Evolutionary conservation across 169 alveolate species (phyloP).

Genomic region (Cyclospora cayetanensis): DNA sequence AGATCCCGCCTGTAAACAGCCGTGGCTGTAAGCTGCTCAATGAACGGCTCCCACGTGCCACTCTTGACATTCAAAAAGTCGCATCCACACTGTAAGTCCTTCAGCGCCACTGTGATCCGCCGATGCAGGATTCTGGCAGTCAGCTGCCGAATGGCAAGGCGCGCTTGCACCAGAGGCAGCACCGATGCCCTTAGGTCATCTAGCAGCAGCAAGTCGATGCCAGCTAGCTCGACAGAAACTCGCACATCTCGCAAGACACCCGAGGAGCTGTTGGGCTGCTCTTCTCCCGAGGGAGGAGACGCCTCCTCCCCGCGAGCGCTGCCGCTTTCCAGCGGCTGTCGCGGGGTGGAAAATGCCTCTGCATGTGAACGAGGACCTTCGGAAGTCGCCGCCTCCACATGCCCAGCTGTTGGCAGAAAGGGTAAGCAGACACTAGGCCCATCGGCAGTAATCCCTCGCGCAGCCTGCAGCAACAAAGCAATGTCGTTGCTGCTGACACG

Average conservation of each 20-base stretch:
- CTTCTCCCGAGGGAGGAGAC: no score
- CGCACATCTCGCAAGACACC: conserved; percentile 35
- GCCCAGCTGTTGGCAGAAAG: no score
- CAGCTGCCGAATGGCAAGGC: conserved; percentile 71
- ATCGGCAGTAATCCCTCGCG: conserved; percentile 44
- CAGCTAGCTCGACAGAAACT: conserved; percentile 73
- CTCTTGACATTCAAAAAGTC: conserved; percentile 55
- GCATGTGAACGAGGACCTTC: no score
- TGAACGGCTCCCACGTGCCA: conserved; percentile 71
- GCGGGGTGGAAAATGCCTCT: no score
- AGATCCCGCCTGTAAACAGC: conserved; percentile 56
- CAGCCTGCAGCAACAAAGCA: conserved; percentile 60
- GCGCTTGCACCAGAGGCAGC: conserved; percentile 84
- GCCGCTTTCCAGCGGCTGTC: no score
- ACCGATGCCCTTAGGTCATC: conserved; percentile 84
- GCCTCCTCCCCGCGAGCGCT: no score
- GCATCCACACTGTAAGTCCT: conserved; percentile 23
- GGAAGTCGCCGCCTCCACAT: no score
- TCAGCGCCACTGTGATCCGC: conserved; percentile 45
- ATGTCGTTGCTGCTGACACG: conserved; percentile 71
- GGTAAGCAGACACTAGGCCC: conserved; percentile 67
- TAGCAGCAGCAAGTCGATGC: conserved; percentile 80
- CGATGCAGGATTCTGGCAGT: conserved; percentile 21
- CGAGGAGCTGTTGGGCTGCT: no score
- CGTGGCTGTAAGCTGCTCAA: conserved; percentile 38